Percentiles rank a stretch among this genome's conserved stretches.
These are phyloP conservation scores for Trichoderma sp. DNA, from an alignment of 2,329 filamentous ascomycete species.

Conservation along the genomic window DNA sequence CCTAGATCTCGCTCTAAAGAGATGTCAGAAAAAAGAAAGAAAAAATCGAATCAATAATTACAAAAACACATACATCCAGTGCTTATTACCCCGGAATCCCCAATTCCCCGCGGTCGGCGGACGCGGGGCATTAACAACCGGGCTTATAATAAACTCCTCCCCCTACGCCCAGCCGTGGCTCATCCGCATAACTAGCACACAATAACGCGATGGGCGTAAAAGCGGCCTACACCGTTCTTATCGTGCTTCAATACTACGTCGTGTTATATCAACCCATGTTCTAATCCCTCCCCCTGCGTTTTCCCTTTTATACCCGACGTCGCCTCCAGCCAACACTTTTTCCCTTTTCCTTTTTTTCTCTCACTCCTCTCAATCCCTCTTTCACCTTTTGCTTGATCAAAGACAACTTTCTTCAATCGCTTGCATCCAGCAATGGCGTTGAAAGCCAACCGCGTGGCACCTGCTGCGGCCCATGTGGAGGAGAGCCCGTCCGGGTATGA, in stretches of 20 bases:
- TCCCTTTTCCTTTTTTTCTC: background rate
- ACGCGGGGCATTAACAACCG: slow-evolving; percentile 9
- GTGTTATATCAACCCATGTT: background rate
- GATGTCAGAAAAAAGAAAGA: background rate
- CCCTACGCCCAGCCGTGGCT: background rate
- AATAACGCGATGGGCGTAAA: background rate
- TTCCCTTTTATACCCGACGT: background rate
- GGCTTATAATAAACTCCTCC: background rate
- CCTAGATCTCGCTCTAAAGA: background rate
- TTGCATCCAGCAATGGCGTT: background rate
- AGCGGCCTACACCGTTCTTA: slow-evolving; percentile 5
- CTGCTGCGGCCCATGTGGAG: slow-evolving; percentile 2
- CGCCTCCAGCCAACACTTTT: background rate
- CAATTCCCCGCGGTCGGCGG: background rate
- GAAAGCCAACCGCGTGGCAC: background rate
- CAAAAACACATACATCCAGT: background rate
- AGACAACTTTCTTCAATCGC: background rate
- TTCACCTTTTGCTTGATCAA: background rate
- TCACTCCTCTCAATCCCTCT: background rate
- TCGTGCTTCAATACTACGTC: background rate
- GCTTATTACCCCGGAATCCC: slow-evolving; percentile 13
- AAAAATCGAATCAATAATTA: background rate
- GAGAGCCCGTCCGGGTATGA: slow-evolving; percentile 1
- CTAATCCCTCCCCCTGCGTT: background rate
- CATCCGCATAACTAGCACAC: background rate